A percentile compares a stretch with the other conserved stretches of the same genome.
These are phyloP conservation scores for Mucor mucedo DNA, from an alignment of 371 early-diverging fungal species.

Conservation along the genomic window DNA sequence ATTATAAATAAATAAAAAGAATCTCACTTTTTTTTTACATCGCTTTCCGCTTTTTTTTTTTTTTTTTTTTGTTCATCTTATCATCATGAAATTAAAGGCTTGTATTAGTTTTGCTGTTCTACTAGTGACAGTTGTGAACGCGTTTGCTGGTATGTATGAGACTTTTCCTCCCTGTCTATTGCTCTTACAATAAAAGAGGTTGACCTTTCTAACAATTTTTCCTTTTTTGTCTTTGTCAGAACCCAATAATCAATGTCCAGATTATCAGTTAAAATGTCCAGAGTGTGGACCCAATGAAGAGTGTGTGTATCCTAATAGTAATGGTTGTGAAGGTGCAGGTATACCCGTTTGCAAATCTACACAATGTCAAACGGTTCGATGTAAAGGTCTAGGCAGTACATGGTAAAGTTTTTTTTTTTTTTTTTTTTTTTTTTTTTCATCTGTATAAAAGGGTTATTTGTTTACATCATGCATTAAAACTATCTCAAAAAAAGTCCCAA, in stretches of 20 bases:
- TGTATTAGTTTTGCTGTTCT: neutral
- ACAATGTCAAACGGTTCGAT: conserved; percentile 6
- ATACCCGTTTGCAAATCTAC: conserved; percentile 21
- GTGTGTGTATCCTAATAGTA: conserved; percentile 39
- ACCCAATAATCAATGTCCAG: conserved; percentile 6
- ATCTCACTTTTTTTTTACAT: neutral
- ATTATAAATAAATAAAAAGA: too few species aligned
- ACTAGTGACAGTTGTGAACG: neutral
- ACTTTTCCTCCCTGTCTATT: too few species aligned
- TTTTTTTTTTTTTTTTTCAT: too few species aligned
- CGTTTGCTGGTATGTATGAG: neutral
- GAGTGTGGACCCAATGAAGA: conserved; percentile 23
- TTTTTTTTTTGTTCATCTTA: neutral
- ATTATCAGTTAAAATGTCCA: conserved; percentile 32
- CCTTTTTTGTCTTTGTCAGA: neutral
- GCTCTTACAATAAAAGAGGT: too few species aligned
- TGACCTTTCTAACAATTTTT: neutral
- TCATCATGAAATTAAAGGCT: conserved; percentile 4
- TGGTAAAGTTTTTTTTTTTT: too few species aligned
- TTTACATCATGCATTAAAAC: neutral
- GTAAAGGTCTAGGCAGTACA: conserved; percentile 9
- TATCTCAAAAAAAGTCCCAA: conserved; percentile 11
- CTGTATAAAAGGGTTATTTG: neutral
- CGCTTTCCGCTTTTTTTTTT: neutral
- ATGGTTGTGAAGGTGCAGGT: conserved; percentile 32